Evolutionary conservation across 169 alveolate species (phyloP).

Genomic region (Plasmodium adleri): DNA sequence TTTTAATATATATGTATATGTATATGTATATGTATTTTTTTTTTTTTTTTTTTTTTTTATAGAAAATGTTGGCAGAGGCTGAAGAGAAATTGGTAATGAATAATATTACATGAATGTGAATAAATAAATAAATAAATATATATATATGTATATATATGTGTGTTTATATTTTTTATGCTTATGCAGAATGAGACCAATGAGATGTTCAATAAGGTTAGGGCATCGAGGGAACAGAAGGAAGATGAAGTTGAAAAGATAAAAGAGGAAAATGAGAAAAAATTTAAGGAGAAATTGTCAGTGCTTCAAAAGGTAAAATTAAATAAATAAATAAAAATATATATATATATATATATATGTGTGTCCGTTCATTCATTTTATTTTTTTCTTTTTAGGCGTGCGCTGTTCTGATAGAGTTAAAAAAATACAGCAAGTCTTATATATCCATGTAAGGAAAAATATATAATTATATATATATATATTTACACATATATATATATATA

Average conservation of each 20-base stretch:
- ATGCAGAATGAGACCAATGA: constrained; percentile 35
- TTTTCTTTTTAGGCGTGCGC: constrained; percentile 37
- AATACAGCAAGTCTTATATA: constrained; percentile 48
- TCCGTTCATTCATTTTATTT: neutral
- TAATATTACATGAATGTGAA: neutral
- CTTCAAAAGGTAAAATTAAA: constrained; percentile 54
- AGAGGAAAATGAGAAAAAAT: constrained; percentile 55
- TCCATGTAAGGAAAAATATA: constrained; percentile 26
- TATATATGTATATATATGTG: neutral
- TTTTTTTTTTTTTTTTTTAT: neutral
- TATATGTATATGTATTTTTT: too few relatives aligned
- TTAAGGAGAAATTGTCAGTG: constrained; percentile 36
- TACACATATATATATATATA: neutral
- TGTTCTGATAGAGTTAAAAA: constrained; percentile 37
- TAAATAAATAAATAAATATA: too few relatives aligned
- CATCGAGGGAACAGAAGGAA: constrained; percentile 61
- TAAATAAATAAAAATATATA: neutral
- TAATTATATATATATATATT: neutral
- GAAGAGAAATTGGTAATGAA: constrained; percentile 41
- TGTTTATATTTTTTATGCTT: neutral
- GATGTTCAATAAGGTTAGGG: constrained; percentile 46
- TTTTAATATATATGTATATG: neutral
- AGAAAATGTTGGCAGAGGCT: constrained; percentile 61
- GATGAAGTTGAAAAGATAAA: constrained; percentile 43
- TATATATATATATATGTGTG: neutral